Conservation (phyloP, 495 filamentous ascomycete genomes). For the Cercophora newfieldiana region DNA sequence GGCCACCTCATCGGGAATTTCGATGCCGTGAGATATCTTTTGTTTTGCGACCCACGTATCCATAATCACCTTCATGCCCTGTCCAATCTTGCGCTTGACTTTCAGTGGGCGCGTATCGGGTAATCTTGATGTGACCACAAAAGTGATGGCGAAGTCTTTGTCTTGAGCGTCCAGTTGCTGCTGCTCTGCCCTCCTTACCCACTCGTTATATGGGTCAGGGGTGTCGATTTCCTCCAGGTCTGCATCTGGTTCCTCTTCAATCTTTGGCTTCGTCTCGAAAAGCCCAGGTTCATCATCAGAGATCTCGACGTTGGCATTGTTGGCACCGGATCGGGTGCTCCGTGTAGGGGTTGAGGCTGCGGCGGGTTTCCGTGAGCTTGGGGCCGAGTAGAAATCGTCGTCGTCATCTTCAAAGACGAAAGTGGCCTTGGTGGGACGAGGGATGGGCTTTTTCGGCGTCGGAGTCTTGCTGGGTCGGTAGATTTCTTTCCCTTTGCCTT, state of each 20-base stretch:
- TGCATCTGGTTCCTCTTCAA: not conserved
- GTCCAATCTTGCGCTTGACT: constrained; percentile 19
- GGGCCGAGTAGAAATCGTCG: not conserved
- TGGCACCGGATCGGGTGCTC: not conserved
- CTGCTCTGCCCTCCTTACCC: constrained; percentile 24
- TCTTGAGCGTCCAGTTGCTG: constrained; percentile 1
- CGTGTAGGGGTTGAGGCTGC: not conserved
- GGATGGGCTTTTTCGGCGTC: not conserved
- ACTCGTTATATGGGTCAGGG: constrained; percentile 70
- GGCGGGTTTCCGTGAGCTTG: not conserved
- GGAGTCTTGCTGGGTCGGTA: constrained; percentile 6
- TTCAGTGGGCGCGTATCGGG: constrained; percentile 14
- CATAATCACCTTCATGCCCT: constrained; percentile 23
- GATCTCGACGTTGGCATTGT: not conserved
- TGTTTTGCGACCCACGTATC: constrained; percentile 21
- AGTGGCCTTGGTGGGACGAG: not conserved
- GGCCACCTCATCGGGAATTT: constrained; percentile 5
- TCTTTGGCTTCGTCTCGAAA: not conserved
- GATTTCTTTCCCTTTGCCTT: constrained; percentile 36
- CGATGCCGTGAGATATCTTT: not conserved
- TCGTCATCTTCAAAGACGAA: not conserved
- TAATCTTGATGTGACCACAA: constrained; percentile 23
- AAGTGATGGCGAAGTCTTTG: constrained; percentile 12
- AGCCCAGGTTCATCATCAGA: not conserved
- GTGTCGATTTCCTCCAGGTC: constrained; percentile 34